These are phyloP conservation scores for Ceratocystis albifundus DNA, from an alignment of 2,329 filamentous ascomycete genomes.

Conservation along the genomic window DNA sequence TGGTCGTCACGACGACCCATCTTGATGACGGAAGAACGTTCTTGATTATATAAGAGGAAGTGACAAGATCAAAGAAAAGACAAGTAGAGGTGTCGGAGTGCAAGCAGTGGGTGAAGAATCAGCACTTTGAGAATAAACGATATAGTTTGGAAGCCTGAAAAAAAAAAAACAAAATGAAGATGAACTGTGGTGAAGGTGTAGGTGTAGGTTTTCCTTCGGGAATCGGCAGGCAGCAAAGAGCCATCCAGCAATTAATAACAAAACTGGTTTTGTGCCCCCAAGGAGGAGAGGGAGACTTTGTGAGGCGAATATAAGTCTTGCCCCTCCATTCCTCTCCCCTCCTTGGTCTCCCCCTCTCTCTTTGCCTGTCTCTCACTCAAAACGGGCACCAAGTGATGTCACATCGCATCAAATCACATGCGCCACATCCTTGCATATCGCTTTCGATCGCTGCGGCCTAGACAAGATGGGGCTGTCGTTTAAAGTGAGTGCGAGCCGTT, in stretches of 20 bases:
- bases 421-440: slow-evolving; percentile 19
- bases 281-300: not conserved
- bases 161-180: not conserved
- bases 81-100: not conserved
- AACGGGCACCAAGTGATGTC: slow-evolving; percentile 18
- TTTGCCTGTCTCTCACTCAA: not conserved
- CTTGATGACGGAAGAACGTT: not conserved
- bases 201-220: not conserved
- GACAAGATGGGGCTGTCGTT: not conserved
- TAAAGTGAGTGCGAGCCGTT: not conserved
- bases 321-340: not conserved
- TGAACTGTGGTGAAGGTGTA: not conserved
- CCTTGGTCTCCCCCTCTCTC: slow-evolving; percentile 1
- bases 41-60: not conserved
- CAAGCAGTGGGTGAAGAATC: not conserved
- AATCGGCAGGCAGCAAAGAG: not conserved
- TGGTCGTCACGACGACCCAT: slow-evolving; percentile 17
- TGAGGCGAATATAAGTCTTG: not conserved
- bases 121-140: not conserved
- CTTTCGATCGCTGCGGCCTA: not conserved
- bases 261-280: not conserved
- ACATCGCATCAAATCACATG: slow-evolving; percentile 14
- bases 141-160: not conserved
- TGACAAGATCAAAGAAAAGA: not conserved
- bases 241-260: not conserved